Base-by-base conservation (phyloP, 345 rosid genomes). In the Eutrema japonicum region DNA sequence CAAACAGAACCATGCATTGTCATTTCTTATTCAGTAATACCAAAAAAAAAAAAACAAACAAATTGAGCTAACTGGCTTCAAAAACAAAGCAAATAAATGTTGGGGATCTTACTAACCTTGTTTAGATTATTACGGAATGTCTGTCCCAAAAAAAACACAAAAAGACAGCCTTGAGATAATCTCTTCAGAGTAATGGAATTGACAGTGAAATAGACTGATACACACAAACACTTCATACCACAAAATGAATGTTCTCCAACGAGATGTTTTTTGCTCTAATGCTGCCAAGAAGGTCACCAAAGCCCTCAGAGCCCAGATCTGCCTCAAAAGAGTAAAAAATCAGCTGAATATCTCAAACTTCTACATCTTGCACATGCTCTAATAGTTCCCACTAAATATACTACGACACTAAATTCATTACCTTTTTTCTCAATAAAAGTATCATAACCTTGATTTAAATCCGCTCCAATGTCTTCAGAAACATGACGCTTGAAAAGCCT, bases 221-320 rank as follows among this genome's bases (percentile, higher is more conserved):
- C 9, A 54, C 48, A 70, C 33, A 50, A 73, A 30, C 22, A 69
- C 30, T 69, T 40, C 84, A 45, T 86, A 95, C 99, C 94, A 95
- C 98, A 82, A 95, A 92, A 85, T 92, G 97, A 85, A 95, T 92
- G 82, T 92, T 95, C 18, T 92, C 89, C 72, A 92, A 86, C 5
- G 90, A 84, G 72, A 92, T 86, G 29, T 81, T 86, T 82, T 89
- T 90, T 81, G 87, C 88, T 77, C 99, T 85, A 63, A 92, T 81
- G 81, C 98, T 85, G 54, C 81, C 87, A 68, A 95, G 96, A 73
- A 92, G 88, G 76, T 88, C 86, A 9, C 98, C 97, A 71, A 90
- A 95, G 22, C 98, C 98, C 56, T 88, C 80, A 43, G 98, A 92
- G 54, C 97, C 99, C 80, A 90, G 72, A 6, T 92, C 98, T 95